Evolutionary conservation across 2,329 filamentous ascomycete species (phyloP).

Genomic region (Xylariaceae sp.): DNA sequence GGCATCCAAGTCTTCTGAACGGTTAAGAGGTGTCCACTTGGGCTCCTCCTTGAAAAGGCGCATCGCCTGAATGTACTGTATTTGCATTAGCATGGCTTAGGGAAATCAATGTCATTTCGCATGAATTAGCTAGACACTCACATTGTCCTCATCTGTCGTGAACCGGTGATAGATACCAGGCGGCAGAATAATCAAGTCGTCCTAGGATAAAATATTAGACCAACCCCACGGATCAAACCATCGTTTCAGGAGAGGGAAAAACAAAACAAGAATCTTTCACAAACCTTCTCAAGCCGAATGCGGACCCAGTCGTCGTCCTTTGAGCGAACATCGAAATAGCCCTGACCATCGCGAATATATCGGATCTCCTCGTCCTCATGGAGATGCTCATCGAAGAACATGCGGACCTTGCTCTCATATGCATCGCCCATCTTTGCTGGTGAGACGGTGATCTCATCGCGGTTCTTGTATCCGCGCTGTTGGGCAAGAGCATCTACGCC

Average conservation of each 20-base stretch:
- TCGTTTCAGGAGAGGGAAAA: too few species aligned
- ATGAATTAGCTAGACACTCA: constrained; percentile 46
- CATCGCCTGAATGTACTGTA: constrained; percentile 91
- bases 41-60: constrained; percentile 96
- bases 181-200: constrained; percentile 89
- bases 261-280: constrained; percentile 1
- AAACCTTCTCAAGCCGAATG: constrained; percentile 74
- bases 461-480: constrained; percentile 84
- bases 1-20: constrained; percentile 69
- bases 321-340: constrained; percentile 90
- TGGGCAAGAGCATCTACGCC: constrained; percentile 72
- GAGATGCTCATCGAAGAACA: constrained; percentile 91
- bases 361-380: constrained; percentile 99
- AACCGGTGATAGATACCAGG: constrained; percentile 97
- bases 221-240: too few species aligned
- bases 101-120: too few species aligned
- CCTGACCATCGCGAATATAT: constrained; percentile 83
- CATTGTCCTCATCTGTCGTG: constrained; percentile 88
- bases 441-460: constrained; percentile 88
- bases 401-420: constrained; percentile 92
- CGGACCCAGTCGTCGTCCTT: constrained; percentile 85
- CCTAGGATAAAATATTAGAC: constrained; percentile 29
- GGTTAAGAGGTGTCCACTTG: constrained; percentile 94
- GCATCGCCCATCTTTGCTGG: constrained; percentile 78
- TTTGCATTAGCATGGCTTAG: not conserved